Base-by-base conservation (phyloP, 208 protist species). In the Leishmania martiniquensis region DNA sequence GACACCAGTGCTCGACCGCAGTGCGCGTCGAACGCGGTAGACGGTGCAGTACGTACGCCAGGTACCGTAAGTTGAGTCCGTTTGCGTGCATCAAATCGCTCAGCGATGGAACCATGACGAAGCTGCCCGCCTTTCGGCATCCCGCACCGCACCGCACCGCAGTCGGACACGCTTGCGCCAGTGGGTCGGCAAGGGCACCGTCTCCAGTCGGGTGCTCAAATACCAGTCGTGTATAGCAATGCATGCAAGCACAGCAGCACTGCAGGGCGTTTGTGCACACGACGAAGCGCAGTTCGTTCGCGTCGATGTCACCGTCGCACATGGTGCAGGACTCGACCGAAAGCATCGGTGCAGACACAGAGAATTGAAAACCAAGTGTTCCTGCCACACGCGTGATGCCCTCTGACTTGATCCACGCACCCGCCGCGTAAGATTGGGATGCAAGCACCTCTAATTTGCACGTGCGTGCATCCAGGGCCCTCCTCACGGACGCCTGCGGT, bases 21-120 rank as follows among this genome's bases (percentile, higher is more conserved):
- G 87, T 81, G 2, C 83, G 75, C 9, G 92, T 76, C 0, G 80
- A 25, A 20, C 71, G n/a, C 4, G 92, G 87, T 6, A 97, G 75
- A 12, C 92, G 87, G 73, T 92, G 77, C 82, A 94, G 94, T 17
- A 97, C 94, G 85, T 89, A 97, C 7, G 90, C 86, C 39, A 97
- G 73, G 60, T 90, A 89, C 7, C 87, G 85, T 75, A 97, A 39
- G 60, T 94, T 94, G 1, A 97, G 68, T 12, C 94, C 91, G 74
- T 92, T 86, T 1, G 87, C 88, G 72, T 97, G 94, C 73, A 94
- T 77, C 12, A 96, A 66, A 0, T 75, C 52, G 25, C 82, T 85
- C 20, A 96, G 44, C 22, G 81, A 84, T 0, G 94, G 94, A 76
- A 90, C 73, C 62, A 96, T 57, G 12, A 91, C 9, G 37, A 95